Base-by-base conservation (phyloP, 2,329 filamentous ascomycete genomes). In the Acrodontium crateriforme region DNA sequence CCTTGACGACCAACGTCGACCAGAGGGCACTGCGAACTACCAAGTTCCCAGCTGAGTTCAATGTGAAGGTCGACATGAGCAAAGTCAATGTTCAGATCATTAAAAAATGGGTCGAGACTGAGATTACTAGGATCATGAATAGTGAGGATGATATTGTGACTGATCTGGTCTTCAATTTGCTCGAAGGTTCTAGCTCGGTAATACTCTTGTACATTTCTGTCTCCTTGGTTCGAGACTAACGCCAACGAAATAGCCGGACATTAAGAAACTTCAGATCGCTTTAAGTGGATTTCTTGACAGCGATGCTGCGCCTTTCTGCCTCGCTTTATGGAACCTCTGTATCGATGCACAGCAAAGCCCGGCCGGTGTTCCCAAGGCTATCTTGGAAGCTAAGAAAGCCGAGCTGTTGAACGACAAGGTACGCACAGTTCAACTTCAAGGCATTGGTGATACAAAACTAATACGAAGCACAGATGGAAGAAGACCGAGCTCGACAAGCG, bases 71-170 rank as follows among this genome's bases (percentile, higher is more conserved):
- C 40, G 85, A 98, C 62, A 93, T 91, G 72, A 73, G 76, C 44
- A 95, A 95, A 62, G 84, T 98, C 56, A 94, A 98, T 52, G 66
- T 93, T 27, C 83, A 92, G 55, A 81, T 98, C 31, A 92, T 98
- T 74, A 94, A 94, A 68, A 92, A 89, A 81, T 98, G 89, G 89
- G 94, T 95, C 52, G 79, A 82, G 4, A 72, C 76, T 46, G 81
- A 78, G 53, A 82, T 98, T 31, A 80, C 78, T 14, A 77, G 82
- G 32, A 87, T 95, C 25, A 62, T 95, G 22, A 80, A 80, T n/a
- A 80, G 71, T 42, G 89, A 98, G 45, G 89, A 98, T 51, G 89
- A 98, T 50, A 83, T 98, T 27, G 79, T 95, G 3, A 89, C 89
- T 40, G 85, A 94, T 57, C 72, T 94, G 24, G 70, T 70, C 44